Conservation (phyloP, 192 early-diverging fungal species). For the Mortierella claussenii region DNA sequence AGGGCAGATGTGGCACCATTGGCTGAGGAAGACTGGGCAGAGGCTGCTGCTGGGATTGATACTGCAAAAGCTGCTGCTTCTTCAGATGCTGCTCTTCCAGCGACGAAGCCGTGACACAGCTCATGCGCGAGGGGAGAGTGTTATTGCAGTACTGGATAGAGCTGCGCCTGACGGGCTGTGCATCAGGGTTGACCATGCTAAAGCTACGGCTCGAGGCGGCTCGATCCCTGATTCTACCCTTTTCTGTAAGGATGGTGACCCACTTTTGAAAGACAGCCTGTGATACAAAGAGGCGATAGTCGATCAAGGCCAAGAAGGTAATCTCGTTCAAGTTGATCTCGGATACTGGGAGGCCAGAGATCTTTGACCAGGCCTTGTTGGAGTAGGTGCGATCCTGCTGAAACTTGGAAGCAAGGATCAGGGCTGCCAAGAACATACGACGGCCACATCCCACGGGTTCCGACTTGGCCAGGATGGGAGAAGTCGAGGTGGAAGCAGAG, state of each 20-base stretch:
- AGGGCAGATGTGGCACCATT: slow-evolving; percentile 27
- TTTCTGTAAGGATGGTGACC: slow-evolving; percentile 60
- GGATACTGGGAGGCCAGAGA: slow-evolving; percentile 75
- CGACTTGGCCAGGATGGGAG: slow-evolving; percentile 55
- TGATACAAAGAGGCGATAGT: slow-evolving; percentile 78
- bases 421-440: slow-evolving; percentile 84
- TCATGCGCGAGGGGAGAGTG: slow-evolving; percentile 48
- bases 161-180: slow-evolving; percentile 30
- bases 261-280: slow-evolving; percentile 69
- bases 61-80: neutral
- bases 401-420: slow-evolving; percentile 90
- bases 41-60: slow-evolving; percentile 4
- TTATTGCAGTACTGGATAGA: slow-evolving; percentile 55
- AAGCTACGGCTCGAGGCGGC: slow-evolving; percentile 3
- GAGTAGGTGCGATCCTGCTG: slow-evolving; percentile 85
- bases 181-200: slow-evolving; percentile 2
- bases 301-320: slow-evolving; percentile 78
- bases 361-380: slow-evolving; percentile 88
- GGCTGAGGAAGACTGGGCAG: neutral
- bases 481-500: slow-evolving; percentile 22
- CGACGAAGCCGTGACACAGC: slow-evolving; percentile 52
- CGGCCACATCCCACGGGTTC: slow-evolving; percentile 74
- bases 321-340: slow-evolving; percentile 88
- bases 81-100: slow-evolving; percentile 24
- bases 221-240: slow-evolving; percentile 32